These are phyloP conservation scores for Trifolium repens DNA, from an alignment of 306 rosid species.

Conservation along the genomic window DNA sequence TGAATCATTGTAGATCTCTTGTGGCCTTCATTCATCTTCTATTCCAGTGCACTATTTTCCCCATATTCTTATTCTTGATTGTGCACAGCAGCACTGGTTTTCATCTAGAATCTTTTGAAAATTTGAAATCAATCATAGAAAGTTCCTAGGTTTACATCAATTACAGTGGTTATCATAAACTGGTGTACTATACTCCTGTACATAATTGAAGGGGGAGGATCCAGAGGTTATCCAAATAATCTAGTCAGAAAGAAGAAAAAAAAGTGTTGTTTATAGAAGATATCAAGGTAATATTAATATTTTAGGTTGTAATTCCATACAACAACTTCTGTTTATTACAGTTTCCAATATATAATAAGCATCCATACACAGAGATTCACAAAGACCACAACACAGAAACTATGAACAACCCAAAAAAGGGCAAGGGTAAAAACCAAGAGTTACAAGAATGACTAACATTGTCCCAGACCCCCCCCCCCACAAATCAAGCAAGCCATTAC, in stretches of 20 bases:
- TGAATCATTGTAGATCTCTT: background rate
- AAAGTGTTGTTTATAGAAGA: background rate
- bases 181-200: background rate
- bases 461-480: conserved; percentile 41
- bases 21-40: background rate
- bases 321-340: conserved; percentile 7
- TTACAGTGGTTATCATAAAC: background rate
- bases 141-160: background rate
- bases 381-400: conserved; percentile 33
- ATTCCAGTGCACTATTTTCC: background rate
- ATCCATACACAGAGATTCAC: conserved; percentile 26
- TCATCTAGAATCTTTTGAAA: background rate
- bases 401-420: conserved; percentile 33
- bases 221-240: background rate
- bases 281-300: background rate
- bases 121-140: background rate
- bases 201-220: background rate
- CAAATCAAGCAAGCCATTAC: conserved; percentile 34
- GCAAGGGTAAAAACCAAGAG: conserved; percentile 3
- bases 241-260: background rate
- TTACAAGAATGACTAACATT: conserved; percentile 32
- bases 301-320: conserved; percentile 26
- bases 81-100: background rate
- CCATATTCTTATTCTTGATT: background rate
- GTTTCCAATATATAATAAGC: conserved; percentile 30